Base-by-base conservation (phyloP, 1,284 basidiomycete genomes). In the Sanghuangporus sanghuang region DNA sequence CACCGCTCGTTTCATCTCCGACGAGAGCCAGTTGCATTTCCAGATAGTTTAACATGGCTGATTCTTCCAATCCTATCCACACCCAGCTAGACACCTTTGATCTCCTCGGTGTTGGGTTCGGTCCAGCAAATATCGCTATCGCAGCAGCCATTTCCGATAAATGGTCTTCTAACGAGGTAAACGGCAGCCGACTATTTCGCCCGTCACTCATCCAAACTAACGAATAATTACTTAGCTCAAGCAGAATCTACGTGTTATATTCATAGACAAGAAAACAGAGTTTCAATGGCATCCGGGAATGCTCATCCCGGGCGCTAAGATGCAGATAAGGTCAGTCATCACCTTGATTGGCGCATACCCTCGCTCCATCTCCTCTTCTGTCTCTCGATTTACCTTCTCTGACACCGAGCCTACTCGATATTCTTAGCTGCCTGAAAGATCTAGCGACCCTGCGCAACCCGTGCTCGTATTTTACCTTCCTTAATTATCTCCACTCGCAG, bases 251-350 rank as follows among this genome's bases (percentile, higher is more conserved):
- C 78, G 76, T 40, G 72, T 75, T 16, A 74, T 81, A 57, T 85
- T 85, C 71, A 74, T 85, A 57, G 84, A 85, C 71, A 79, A 76
- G 68, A 77, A 83, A 57, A 68, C 73, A 4, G 72, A 74, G 57
- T 83, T 84, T 68, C 74, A 73, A 67, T 84, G 84, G 84, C 84
- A 85, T 70, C 82, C 84, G 58, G 81, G 80, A 38, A 83, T 85
- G 82, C 77, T 85, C 46, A 73, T 86, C 21, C 81, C 82, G 39
- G 81, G 80, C 44, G 78, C 80, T 40, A 77, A 75, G 42, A 86
- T 86, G 84, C 84, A 86, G 70, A 85, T 85, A 60, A 81, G 79
- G 82, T 77, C 62, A 32, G 61, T 9, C 27, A 38, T 21, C 48
- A 46, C 7, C 44, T 4, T n/a, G 44, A 46, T 46, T 46, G 16